phyloP scores from a whole-genome alignment of 352 stramenopile genomes.

The Phytophthora sansomeana region DNA sequence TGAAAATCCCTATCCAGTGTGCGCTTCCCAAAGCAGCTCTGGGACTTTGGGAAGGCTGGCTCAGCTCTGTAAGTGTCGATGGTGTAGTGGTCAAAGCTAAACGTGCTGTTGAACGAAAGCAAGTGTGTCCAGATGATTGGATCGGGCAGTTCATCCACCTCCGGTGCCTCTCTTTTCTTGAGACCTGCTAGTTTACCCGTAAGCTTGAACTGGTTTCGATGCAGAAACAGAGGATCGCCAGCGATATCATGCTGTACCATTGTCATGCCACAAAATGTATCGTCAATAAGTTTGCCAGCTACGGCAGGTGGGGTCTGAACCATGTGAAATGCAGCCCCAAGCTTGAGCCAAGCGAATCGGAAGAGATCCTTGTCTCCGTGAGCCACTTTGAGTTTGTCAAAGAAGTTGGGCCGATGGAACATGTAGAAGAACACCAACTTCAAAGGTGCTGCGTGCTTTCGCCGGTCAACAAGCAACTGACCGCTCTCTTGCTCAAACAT shows the following conservation, averaged over 20 bases:
- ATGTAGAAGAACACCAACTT: conserved; percentile 48
- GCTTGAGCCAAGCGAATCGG: conserved; percentile 62
- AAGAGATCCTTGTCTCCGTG: conserved; percentile 77
- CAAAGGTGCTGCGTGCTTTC: conserved; percentile 38
- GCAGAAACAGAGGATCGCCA: conserved; percentile 52
- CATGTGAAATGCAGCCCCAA: conserved; percentile 57
- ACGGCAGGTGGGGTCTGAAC: conserved; percentile 46
- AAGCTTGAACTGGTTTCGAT: conserved; percentile 61
- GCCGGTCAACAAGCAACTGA: conserved; percentile 56
- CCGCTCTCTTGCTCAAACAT: conserved; percentile 80
- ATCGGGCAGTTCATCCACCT: conserved; percentile 40
- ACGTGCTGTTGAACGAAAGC: conserved; percentile 59
- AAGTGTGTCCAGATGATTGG: conserved; percentile 70
- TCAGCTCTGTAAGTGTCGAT: conserved; percentile 59
- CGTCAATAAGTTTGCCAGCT: conserved; percentile 40
- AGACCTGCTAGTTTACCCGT: conserved; percentile 26
- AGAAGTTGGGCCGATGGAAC: conserved; percentile 49
- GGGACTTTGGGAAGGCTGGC: conserved; percentile 44
- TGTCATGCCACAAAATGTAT: conserved; percentile 57
- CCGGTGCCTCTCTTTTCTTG: conserved; percentile 24
- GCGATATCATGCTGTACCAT: conserved; percentile 53
- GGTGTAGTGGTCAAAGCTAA: conserved; percentile 42
- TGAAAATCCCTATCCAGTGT: conserved; percentile 31
- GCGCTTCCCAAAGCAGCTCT: conserved; percentile 65
- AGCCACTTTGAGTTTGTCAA: conserved; percentile 44